These are phyloP conservation scores for Simplicillium sp. DNA, from an alignment of 2,329 filamentous ascomycete genomes.

Conservation along the genomic window DNA sequence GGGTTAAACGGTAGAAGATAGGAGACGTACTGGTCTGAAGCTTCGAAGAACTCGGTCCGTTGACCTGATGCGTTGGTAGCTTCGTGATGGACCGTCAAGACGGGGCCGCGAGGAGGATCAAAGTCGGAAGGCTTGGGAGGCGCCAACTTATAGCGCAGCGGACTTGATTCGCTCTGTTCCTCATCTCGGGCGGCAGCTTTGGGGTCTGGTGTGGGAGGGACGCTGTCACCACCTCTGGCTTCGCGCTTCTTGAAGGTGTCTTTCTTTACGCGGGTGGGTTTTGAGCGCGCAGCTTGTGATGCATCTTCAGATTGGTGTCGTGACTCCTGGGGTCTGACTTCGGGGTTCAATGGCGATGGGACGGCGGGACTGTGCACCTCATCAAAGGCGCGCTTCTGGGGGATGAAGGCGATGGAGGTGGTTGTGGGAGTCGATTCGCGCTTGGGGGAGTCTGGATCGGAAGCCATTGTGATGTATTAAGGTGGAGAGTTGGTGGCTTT, in stretches of 20 bases:
- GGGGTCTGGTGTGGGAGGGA: conserved; percentile 48
- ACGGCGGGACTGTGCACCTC: conserved; percentile 62
- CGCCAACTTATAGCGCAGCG: conserved; percentile 54
- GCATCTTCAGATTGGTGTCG: conserved; percentile 36
- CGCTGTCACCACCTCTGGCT: conserved; percentile 45
- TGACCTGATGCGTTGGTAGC: conserved; percentile 38
- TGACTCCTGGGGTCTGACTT: conserved; percentile 34
- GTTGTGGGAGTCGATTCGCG: conserved; percentile 29
- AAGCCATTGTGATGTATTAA: conserved; percentile 19
- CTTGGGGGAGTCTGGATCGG: conserved; percentile 27
- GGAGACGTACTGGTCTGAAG: conserved; percentile 50
- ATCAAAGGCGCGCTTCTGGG: conserved; percentile 57
- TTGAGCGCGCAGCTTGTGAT: conserved; percentile 19
- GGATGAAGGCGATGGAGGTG: conserved; percentile 35
- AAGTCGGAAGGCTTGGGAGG: conserved; percentile 54
- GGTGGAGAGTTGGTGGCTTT: neutral
- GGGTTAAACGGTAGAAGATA: neutral
- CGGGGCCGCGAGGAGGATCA: conserved; percentile 46
- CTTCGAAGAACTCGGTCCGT: conserved; percentile 50
- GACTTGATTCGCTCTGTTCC: conserved; percentile 35
- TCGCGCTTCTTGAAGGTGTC: conserved; percentile 61
- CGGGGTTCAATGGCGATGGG: conserved; percentile 66
- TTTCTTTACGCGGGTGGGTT: conserved; percentile 47
- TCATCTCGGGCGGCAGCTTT: conserved; percentile 23
- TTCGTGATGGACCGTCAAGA: conserved; percentile 47